Conservation (phyloP, 495 filamentous ascomycete species). For the Hypoxylon fuscum region DNA sequence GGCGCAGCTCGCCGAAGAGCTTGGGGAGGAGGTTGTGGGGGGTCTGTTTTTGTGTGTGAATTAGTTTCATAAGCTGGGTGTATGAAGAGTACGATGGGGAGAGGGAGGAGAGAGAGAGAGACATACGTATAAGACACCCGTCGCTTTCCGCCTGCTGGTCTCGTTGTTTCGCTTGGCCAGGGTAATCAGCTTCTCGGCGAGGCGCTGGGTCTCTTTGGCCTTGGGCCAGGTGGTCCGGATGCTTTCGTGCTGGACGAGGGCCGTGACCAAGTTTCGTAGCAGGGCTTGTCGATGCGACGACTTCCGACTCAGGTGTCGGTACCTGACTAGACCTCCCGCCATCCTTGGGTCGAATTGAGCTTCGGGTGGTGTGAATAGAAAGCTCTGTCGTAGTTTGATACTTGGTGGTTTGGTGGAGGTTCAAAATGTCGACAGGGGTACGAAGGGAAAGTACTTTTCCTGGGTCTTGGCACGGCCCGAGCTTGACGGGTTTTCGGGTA, state of each 20-base stretch:
- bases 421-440: constrained; percentile 1
- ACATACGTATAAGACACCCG: constrained; percentile 84
- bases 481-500: constrained; percentile 8
- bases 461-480: constrained; percentile 20
- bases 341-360: constrained; percentile 57
- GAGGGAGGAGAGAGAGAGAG: neutral
- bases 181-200: constrained; percentile 94
- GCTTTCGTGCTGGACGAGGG: constrained; percentile 90
- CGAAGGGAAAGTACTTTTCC: constrained; percentile 10
- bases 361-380: neutral
- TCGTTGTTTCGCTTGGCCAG: constrained; percentile 91
- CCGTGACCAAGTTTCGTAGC: constrained; percentile 94
- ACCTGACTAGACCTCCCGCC: constrained; percentile 85
- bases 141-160: constrained; percentile 70
- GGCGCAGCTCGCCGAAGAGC: constrained; percentile 82
- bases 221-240: constrained; percentile 96
- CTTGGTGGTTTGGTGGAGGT: neutral
- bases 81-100: no score
- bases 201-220: constrained; percentile 92
- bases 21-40: constrained; percentile 79
- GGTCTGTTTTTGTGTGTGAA: constrained; percentile 41
- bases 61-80: no score
- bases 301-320: constrained; percentile 83
- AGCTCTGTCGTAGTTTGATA: constrained; percentile 6
- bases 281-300: constrained; percentile 91